These are phyloP conservation scores for Hansenula anomala DNA, from an alignment of 1,139 yeast genomes.

Conservation along the genomic window DNA sequence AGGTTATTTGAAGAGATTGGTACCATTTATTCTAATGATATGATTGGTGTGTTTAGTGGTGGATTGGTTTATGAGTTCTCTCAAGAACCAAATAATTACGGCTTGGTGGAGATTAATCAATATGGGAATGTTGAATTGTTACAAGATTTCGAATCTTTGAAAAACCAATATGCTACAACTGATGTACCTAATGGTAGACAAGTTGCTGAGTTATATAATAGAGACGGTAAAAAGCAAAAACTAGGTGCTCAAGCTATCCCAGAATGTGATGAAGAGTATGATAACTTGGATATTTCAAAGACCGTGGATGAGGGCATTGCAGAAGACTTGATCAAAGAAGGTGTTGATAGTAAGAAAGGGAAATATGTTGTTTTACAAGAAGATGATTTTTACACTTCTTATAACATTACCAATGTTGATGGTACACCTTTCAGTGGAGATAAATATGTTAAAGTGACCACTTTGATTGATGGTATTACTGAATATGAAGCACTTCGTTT, in stretches of 20 bases:
- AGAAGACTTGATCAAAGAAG: conserved; percentile 38
- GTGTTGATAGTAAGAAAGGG: conserved; percentile 44
- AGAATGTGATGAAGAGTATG: conserved; percentile 41
- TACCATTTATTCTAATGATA: conserved; percentile 63
- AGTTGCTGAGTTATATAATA: conserved; percentile 20
- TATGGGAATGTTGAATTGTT: conserved; percentile 53
- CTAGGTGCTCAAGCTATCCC: conserved; percentile 27
- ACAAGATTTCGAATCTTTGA: conserved; percentile 50
- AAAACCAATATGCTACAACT: conserved; percentile 38
- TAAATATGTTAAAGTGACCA: conserved; percentile 13
- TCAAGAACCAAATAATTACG: conserved; percentile 86
- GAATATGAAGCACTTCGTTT: conserved; percentile 21
- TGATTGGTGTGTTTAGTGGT: conserved; percentile 83
- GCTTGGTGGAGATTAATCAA: conserved; percentile 60
- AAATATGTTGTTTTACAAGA: conserved; percentile 38
- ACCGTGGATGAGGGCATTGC: conserved; percentile 48
- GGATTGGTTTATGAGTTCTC: conserved; percentile 91
- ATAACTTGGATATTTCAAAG: conserved; percentile 45
- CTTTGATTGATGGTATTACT: conserved; percentile 17
- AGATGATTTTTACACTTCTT: conserved; percentile 34
- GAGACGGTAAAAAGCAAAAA: conserved; percentile 27
- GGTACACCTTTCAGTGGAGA: conserved; percentile 25
- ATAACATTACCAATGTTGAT: conserved; percentile 32
- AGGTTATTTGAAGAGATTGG: conserved; percentile 76
- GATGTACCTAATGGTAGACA: conserved; percentile 24